A percentile compares a stretch with the other conserved stretches of the same genome.
phyloP scores from a whole-genome alignment of 371 early-diverging fungal genomes.

The Rhizopus sp. region DNA sequence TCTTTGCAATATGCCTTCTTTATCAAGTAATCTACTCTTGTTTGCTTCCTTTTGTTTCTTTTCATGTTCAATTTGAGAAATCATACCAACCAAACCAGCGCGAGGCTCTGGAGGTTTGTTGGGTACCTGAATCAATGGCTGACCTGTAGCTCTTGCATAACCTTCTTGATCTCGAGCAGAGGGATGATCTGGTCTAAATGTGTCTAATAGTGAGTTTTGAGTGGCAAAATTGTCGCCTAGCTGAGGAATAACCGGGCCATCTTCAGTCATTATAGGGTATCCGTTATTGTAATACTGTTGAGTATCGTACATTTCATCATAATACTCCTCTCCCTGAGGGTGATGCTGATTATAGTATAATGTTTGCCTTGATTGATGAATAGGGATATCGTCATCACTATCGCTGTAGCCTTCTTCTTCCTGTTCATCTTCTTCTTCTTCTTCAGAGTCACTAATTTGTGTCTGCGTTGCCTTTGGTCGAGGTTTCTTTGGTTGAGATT shows the following conservation, averaged over 20 bases:
- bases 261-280: conserved; percentile 20
- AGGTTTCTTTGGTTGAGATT: conserved; percentile 9
- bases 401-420: conserved; percentile 10
- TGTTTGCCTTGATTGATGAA: conserved; percentile 16
- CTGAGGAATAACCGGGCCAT: conserved; percentile 43
- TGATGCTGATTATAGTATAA: background rate
- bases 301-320: conserved; percentile 7
- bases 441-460: conserved; percentile 33
- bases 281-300: conserved; percentile 5
- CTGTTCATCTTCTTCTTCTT: conserved; percentile 21
- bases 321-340: conserved; percentile 18
- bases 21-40: conserved; percentile 27
- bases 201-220: conserved; percentile 41
- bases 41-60: conserved; percentile 35
- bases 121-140: conserved; percentile 44
- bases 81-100: conserved; percentile 49
- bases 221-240: conserved; percentile 36
- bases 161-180: conserved; percentile 46
- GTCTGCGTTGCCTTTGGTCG: conserved; percentile 23
- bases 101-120: conserved; percentile 43
- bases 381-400: conserved; percentile 21
- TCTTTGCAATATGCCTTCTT: conserved; percentile 31
- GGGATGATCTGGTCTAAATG: conserved; percentile 34
- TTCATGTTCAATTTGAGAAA: conserved; percentile 47
- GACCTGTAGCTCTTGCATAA: conserved; percentile 46